A percentile compares a stretch with the other conserved stretches of the same genome.
Conservation (phyloP, 1,284 basidiomycete species). For the Naganishia cerealis region DNA sequence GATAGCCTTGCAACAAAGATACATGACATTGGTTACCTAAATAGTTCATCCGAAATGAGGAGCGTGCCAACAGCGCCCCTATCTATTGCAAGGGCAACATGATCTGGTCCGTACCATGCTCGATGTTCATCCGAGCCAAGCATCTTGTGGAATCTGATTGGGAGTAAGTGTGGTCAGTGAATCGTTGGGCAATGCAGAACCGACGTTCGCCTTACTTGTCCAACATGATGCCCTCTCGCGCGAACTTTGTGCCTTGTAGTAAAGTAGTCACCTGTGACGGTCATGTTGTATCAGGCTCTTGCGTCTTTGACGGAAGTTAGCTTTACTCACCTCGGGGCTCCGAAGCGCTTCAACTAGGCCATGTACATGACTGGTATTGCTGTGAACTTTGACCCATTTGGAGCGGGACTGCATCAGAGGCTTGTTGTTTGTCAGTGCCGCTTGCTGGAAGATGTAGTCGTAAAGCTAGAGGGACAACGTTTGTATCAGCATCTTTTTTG, state of each 20-base stretch:
- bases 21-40: constrained; percentile 62
- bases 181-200: too few species aligned
- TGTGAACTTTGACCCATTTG: constrained; percentile 88
- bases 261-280: constrained; percentile 38
- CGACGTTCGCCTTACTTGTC: constrained; percentile 65
- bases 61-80: constrained; percentile 92
- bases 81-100: constrained; percentile 86
- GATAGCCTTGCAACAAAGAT: neutral
- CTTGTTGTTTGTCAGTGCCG: constrained; percentile 80
- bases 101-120: constrained; percentile 97
- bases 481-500: neutral
- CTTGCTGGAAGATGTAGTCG: constrained; percentile 81
- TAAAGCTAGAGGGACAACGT: constrained; percentile 53
- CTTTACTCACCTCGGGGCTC: constrained; percentile 74
- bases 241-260: constrained; percentile 96
- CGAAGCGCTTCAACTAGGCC: constrained; percentile 90
- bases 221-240: constrained; percentile 83
- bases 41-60: constrained; percentile 91
- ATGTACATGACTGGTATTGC: constrained; percentile 92
- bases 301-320: constrained; percentile 10
- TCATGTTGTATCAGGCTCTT: neutral
- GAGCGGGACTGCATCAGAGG: constrained; percentile 69
- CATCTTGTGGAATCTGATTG: constrained; percentile 88
- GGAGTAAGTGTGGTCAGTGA: neutral
- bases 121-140: constrained; percentile 88